phyloP scores from a whole-genome alignment of 257 asterid species.

The Nyctanthes arbortristis region DNA sequence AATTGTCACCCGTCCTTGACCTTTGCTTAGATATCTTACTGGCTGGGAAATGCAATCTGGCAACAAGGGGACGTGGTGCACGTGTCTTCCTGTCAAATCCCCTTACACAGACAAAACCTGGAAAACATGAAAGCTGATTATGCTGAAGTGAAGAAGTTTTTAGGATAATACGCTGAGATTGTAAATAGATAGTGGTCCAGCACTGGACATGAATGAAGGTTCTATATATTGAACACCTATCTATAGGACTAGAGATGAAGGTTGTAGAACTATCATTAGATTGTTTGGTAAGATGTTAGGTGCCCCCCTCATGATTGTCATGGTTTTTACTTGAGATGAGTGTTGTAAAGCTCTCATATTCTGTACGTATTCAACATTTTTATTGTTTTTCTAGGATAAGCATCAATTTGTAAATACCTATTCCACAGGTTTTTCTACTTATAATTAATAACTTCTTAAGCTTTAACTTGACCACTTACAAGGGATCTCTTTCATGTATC shows the following conservation, averaged over 20 bases:
- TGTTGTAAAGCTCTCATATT: neutral
- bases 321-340: neutral
- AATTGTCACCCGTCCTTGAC: constrained; percentile 50
- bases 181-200: constrained; percentile 6
- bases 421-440: neutral
- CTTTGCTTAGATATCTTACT: constrained; percentile 61
- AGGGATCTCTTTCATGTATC: neutral
- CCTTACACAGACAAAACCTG: constrained; percentile 96
- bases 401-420: neutral
- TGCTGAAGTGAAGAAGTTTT: neutral
- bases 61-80: constrained; percentile 88
- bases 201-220: neutral
- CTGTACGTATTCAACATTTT: neutral
- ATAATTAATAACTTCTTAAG: neutral
- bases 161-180: neutral
- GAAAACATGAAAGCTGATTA: constrained; percentile 21
- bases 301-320: neutral
- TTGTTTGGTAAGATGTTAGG: neutral
- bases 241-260: neutral
- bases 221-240: neutral
- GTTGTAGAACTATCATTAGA: neutral
- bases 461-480: neutral
- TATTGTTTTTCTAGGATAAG: neutral
- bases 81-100: constrained; percentile 82
- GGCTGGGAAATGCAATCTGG: constrained; percentile 90